Evolutionary conservation across 768 basidiomycete genomes (phyloP).

Genomic region (Leccinum uliginosum): DNA sequence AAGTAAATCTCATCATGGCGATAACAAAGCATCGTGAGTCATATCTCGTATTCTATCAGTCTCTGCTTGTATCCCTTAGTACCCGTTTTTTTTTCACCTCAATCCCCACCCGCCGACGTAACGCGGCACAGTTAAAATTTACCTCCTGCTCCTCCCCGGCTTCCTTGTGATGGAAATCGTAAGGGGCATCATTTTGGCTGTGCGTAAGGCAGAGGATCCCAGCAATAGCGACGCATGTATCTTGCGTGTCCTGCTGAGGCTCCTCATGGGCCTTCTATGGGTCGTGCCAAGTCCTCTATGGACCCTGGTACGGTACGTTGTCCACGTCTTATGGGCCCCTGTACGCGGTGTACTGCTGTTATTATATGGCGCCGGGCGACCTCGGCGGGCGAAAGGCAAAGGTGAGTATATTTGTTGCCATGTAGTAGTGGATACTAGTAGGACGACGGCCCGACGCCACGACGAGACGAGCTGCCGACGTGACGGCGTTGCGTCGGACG

Average conservation of each 20-base stretch:
- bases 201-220: background rate
- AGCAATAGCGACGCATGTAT: background rate
- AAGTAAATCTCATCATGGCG: no score
- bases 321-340: background rate
- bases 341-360: constrained; percentile 7
- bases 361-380: constrained; percentile 13
- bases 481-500: background rate
- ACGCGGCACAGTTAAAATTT: background rate
- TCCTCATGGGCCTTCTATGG: background rate
- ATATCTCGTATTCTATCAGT: no score
- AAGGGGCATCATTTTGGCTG: background rate
- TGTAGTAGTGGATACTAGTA: background rate
- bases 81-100: no score
- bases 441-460: background rate
- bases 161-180: constrained; percentile 13
- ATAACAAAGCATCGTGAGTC: no score
- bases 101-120: no score
- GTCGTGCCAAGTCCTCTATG: constrained; percentile 1
- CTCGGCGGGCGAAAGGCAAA: background rate
- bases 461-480: background rate
- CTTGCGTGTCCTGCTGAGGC: background rate
- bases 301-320: background rate
- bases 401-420: background rate
- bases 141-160: constrained; percentile 3
- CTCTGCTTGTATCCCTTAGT: no score